Evolutionary conservation across 192 early-diverging fungal genomes (phyloP).

Genomic region (Coemansia sp.): DNA sequence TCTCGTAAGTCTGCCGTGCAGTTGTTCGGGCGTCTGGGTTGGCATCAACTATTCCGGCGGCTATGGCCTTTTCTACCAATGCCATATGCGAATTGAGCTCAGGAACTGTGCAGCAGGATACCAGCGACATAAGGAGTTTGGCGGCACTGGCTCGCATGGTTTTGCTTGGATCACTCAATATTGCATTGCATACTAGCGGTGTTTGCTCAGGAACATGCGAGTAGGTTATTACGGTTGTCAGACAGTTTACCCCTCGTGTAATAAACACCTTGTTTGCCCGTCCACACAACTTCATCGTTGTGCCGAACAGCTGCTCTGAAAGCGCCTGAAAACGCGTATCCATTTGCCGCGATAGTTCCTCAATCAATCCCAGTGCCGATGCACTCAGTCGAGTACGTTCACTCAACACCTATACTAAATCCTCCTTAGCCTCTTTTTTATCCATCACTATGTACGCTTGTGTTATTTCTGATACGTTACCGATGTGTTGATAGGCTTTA

Average conservation of each 20-base stretch:
- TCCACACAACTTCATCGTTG: constrained; percentile 63
- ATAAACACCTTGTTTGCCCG: constrained; percentile 78
- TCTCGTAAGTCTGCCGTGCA: constrained; percentile 41
- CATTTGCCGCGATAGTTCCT: constrained; percentile 60
- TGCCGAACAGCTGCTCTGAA: constrained; percentile 60
- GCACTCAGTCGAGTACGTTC: constrained; percentile 76
- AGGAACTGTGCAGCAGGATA: constrained; percentile 53
- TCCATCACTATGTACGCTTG: background rate
- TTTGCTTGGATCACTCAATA: constrained; percentile 60
- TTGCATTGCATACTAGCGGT: constrained; percentile 56
- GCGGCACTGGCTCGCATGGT: constrained; percentile 59
- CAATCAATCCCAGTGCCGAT: constrained; percentile 63
- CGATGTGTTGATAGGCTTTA: constrained; percentile 51
- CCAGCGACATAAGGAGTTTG: constrained; percentile 57
- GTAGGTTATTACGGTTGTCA: constrained; percentile 63
- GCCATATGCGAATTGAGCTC: constrained; percentile 44
- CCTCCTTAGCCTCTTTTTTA: background rate
- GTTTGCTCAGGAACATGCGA: constrained; percentile 56
- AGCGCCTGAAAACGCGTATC: constrained; percentile 62
- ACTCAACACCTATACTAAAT: constrained; percentile 57
- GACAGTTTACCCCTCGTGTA: constrained; percentile 58
- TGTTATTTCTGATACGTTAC: constrained; percentile 39
- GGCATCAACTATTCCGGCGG: constrained; percentile 40
- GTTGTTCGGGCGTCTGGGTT: constrained; percentile 49
- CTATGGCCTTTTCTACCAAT: constrained; percentile 40